Conservation (phyloP, 345 rosid genomes). For the Raphanus raphanistrum region DNA sequence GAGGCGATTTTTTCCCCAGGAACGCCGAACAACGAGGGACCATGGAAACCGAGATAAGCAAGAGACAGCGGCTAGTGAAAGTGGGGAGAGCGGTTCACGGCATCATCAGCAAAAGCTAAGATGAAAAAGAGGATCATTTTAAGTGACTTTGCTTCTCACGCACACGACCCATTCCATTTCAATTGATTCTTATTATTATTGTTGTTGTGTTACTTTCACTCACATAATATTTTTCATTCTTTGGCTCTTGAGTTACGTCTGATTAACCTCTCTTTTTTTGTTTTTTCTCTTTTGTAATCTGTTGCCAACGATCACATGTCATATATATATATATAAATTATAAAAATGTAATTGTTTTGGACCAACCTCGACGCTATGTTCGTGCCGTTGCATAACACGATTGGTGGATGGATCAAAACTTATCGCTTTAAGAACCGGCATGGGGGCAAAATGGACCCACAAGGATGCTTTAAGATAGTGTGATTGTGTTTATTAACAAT, state of each 20-base stretch:
- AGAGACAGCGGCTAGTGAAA: constrained; percentile 20
- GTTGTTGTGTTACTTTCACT: not conserved
- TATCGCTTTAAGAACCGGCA: constrained; percentile 10
- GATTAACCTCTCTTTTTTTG: not conserved
- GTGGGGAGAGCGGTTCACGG: constrained; percentile 33
- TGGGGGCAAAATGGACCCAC: constrained; percentile 12
- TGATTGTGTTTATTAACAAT: constrained; percentile 14
- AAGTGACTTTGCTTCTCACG: constrained; percentile 19
- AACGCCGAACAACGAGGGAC: constrained; percentile 38
- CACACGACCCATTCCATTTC: constrained; percentile 10
- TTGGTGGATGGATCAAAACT: constrained; percentile 11
- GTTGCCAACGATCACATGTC: constrained; percentile 28
- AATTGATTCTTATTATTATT: constrained; percentile 3
- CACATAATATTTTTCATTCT: constrained; percentile 24
- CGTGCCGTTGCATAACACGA: constrained; percentile 7
- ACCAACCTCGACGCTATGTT: constrained; percentile 26
- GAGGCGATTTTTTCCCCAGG: constrained; percentile 15
- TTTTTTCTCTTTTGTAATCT: constrained; percentile 17
- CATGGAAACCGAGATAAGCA: constrained; percentile 32
- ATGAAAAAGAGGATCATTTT: constrained; percentile 4
- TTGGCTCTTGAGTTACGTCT: constrained; percentile 28
- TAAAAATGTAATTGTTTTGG: constrained; percentile 19
- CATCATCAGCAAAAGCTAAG: constrained; percentile 30
- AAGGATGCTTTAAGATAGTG: constrained; percentile 20
- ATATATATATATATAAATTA: not conserved